Conservation (phyloP, 352 stramenopile species). For the Pythium chondricola region DNA sequence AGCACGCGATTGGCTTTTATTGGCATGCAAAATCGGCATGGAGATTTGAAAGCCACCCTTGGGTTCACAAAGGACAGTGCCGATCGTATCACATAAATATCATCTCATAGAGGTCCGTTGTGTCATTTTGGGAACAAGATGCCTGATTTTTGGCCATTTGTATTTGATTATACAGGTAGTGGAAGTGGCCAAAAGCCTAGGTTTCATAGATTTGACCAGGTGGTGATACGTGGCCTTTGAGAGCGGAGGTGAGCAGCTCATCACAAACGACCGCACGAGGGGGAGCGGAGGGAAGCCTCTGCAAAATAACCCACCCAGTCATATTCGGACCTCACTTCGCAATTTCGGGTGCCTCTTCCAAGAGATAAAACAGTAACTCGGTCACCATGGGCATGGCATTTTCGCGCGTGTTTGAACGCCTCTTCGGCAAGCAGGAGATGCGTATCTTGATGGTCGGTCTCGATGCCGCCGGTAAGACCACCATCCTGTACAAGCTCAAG, state of each 20-base stretch:
- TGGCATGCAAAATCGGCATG: not conserved
- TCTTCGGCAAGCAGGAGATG: constrained; percentile 99
- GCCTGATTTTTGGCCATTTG: constrained; percentile 11
- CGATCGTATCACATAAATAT: too few species aligned
- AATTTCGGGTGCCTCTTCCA: constrained; percentile 21
- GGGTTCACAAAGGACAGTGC: too few species aligned
- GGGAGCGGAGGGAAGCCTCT: constrained; percentile 12
- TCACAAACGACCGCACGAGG: not conserved
- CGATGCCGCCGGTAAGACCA: constrained; percentile 99
- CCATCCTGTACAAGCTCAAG: constrained; percentile 96
- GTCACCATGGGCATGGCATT: constrained; percentile 97
- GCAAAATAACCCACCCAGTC: constrained; percentile 20
- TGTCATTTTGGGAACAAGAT: not conserved
- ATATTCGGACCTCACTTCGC: constrained; percentile 18
- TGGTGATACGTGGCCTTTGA: too few species aligned
- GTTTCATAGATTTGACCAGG: too few species aligned
- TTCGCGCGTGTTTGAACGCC: constrained; percentile 94
- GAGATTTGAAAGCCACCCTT: not conserved
- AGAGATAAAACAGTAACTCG: constrained; percentile 14
- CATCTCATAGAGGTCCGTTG: not conserved
- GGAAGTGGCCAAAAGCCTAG: too few species aligned
- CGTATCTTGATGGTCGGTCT: constrained; percentile 99
- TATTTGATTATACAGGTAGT: too few species aligned
- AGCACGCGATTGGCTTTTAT: constrained; percentile 20
- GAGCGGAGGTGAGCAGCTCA: constrained; percentile 7